phyloP scores from a whole-genome alignment of 1,284 basidiomycete species.

The Moniliella sp. region DNA sequence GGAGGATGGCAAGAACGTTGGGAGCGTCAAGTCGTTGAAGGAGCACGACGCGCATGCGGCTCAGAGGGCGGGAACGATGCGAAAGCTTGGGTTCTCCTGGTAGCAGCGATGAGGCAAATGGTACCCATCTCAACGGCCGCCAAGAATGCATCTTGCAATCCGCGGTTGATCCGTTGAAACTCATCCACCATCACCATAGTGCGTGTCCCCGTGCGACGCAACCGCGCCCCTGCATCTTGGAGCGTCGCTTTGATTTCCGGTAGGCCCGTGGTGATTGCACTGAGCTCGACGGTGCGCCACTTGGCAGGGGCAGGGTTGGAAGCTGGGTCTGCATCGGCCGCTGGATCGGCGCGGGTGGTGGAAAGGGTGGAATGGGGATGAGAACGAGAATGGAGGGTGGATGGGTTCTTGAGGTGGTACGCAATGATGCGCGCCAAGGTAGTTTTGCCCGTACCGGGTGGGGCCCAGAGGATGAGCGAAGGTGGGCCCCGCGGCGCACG shows the following conservation, averaged over 20 bases:
- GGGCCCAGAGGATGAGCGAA: constrained; percentile 24
- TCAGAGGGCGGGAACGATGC: too few species aligned
- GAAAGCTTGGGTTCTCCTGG: constrained; percentile 39
- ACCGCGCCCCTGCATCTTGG: constrained; percentile 53
- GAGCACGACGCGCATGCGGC: too few species aligned
- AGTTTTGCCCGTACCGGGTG: constrained; percentile 45
- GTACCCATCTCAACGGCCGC: constrained; percentile 10
- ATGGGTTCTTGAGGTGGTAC: too few species aligned
- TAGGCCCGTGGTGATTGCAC: constrained; percentile 42
- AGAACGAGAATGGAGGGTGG: too few species aligned
- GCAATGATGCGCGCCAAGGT: constrained; percentile 55
- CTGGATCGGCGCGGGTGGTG: too few species aligned
- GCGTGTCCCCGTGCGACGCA: constrained; percentile 49
- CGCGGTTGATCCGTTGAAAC: constrained; percentile 57
- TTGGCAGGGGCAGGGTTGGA: too few species aligned
- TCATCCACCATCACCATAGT: constrained; percentile 65
- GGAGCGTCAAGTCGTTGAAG: too few species aligned
- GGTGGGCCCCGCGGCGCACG: background rate
- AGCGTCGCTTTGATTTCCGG: constrained; percentile 58
- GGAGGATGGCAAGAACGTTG: too few species aligned
- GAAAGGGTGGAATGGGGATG: too few species aligned
- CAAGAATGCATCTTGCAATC: constrained; percentile 46
- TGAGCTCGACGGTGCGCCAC: constrained; percentile 27
- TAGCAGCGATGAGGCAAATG: constrained; percentile 52
- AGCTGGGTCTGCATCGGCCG: too few species aligned